Evolutionary conservation across 345 rosid genomes (phyloP).

Genomic region (Salix exigua): DNA sequence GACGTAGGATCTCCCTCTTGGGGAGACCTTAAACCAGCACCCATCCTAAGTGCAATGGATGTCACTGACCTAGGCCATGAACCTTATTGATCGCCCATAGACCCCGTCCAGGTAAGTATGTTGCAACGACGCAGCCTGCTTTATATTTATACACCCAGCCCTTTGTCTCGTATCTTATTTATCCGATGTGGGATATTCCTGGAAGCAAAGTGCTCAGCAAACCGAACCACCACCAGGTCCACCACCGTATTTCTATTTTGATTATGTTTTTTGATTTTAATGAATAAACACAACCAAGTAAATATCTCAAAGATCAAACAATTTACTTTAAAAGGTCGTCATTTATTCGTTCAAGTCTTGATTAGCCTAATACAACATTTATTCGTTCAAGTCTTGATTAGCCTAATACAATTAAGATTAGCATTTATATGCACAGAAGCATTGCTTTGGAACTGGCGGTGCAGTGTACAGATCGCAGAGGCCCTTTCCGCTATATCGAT

Average conservation of each 20-base stretch:
- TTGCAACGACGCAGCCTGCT: rapidly evolving
- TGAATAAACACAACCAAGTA: no score
- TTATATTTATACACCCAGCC: background rate
- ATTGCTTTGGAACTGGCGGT: conserved; percentile 34
- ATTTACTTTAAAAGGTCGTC: background rate
- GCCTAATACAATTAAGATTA: background rate
- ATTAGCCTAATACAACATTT: background rate
- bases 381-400: background rate
- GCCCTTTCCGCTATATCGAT: conserved; percentile 27
- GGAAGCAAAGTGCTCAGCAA: no score
- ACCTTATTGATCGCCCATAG: conserved; percentile 11
- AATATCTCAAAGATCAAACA: no score
- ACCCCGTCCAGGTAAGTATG: conserved; percentile 32
- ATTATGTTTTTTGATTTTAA: no score
- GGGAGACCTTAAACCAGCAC: conserved; percentile 24
- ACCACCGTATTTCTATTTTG: no score
- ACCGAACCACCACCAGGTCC: no score
- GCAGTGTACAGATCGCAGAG: conserved; percentile 29
- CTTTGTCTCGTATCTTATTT: rapidly evolving
- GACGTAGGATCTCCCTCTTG: conserved; percentile 30
- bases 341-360: background rate
- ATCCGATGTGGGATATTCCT: background rate
- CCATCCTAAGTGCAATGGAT: conserved; percentile 13
- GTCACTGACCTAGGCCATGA: conserved; percentile 19
- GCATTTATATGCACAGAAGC: conserved; percentile 36